Conservation (phyloP, 768 basidiomycete species). For the Cubamyces lactineus region DNA sequence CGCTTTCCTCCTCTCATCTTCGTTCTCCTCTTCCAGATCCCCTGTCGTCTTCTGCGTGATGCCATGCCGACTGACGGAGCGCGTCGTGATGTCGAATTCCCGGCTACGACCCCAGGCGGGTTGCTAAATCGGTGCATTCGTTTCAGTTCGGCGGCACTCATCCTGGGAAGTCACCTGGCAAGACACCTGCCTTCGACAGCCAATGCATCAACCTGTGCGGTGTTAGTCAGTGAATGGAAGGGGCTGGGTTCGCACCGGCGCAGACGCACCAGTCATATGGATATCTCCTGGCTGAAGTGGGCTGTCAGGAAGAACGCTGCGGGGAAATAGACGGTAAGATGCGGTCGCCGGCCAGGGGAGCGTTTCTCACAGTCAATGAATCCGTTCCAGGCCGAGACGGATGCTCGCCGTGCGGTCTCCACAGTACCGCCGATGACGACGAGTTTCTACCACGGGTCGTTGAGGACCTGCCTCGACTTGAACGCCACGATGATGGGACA, state of each 20-base stretch:
- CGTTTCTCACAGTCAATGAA: conserved; percentile 77
- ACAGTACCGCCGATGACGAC: conserved; percentile 90
- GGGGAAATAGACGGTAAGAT: conserved; percentile 12
- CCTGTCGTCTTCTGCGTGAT: conserved; percentile 71
- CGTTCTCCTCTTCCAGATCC: conserved; percentile 80
- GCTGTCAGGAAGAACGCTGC: conserved; percentile 88
- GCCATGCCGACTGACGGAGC: conserved; percentile 64
- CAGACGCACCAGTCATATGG: conserved; percentile 75
- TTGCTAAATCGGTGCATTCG: conserved; percentile 55
- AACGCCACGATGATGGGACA: conserved; percentile 26
- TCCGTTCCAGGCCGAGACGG: conserved; percentile 86
- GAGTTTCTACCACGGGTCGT: conserved; percentile 60
- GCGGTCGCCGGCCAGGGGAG: neutral
- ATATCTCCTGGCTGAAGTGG: conserved; percentile 86
- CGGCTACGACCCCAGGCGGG: conserved; percentile 88
- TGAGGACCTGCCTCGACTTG: neutral
- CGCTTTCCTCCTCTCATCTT: conserved; percentile 52
- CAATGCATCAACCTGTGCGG: conserved; percentile 82
- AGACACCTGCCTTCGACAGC: conserved; percentile 64
- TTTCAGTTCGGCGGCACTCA: conserved; percentile 19
- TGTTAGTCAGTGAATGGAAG: conserved; percentile 6
- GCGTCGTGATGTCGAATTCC: conserved; percentile 89
- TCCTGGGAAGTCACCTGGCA: conserved; percentile 12
- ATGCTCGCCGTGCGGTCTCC: conserved; percentile 80
- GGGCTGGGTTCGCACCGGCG: conserved; percentile 22